Evolutionary conservation across 305 asterid species (phyloP).

Genomic region (Fraxinus paxiana): DNA sequence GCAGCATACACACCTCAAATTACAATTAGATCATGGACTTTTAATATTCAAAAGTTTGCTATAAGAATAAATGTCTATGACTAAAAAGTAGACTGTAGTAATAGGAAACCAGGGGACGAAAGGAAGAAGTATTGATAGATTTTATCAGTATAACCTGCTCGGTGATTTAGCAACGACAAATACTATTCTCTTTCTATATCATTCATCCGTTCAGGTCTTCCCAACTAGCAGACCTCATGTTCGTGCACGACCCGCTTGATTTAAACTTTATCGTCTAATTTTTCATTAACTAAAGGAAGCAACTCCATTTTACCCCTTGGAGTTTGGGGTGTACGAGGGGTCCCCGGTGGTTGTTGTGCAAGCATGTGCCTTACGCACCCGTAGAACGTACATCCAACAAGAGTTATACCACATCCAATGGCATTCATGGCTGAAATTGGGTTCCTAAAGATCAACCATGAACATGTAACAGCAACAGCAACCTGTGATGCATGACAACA

Average conservation of each 20-base stretch:
- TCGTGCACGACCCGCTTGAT: not conserved
- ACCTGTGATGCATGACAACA: conserved; percentile 41
- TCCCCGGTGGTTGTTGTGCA: conserved; percentile 56
- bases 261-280: conserved; percentile 65
- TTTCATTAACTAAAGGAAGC: conserved; percentile 62
- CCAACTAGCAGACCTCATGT: not conserved
- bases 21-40: not conserved
- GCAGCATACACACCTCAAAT: not conserved
- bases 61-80: not conserved
- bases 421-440: conserved; percentile 84
- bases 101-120: not conserved
- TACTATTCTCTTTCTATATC: conserved; percentile 24
- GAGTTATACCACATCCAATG: conserved; percentile 65
- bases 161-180: not conserved
- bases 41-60: not conserved
- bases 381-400: conserved; percentile 81
- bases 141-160: conserved; percentile 11
- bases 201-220: conserved; percentile 2
- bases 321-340: conserved; percentile 65
- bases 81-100: not conserved
- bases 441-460: conserved; percentile 84
- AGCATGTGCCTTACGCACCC: conserved; percentile 76
- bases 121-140: conserved; percentile 5
- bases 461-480: conserved; percentile 88
- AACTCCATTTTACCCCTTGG: conserved; percentile 59